Evolutionary conservation across 768 basidiomycete genomes (phyloP).

Genomic region (Hortiboletus campestris): DNA sequence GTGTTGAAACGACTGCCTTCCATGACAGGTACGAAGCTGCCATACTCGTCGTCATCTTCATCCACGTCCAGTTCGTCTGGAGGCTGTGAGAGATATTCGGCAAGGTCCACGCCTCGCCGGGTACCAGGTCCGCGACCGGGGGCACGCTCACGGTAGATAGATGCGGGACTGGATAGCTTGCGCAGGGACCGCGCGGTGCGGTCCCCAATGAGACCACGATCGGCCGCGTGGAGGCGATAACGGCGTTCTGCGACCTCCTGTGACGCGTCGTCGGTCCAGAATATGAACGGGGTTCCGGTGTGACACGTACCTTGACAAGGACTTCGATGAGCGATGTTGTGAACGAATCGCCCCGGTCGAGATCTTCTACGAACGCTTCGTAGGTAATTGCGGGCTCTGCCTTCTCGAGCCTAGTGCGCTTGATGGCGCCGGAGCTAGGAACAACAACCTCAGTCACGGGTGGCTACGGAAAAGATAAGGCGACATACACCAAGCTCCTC

Average conservation of each 20-base stretch:
- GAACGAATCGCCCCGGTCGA: conserved; percentile 79
- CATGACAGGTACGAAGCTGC: conserved; percentile 31
- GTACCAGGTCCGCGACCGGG: conserved; percentile 36
- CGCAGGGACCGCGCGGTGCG: conserved; percentile 64
- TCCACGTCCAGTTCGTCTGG: conserved; percentile 58
- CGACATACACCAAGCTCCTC: conserved; percentile 70
- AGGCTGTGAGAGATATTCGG: conserved; percentile 53
- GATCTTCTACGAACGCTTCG: conserved; percentile 71
- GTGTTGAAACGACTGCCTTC: conserved; percentile 59
- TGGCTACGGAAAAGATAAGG: neutral
- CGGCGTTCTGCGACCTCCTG: conserved; percentile 80
- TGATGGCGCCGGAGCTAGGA: conserved; percentile 69
- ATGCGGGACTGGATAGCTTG: conserved; percentile 50
- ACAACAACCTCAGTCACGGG: neutral
- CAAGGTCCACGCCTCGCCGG: conserved; percentile 37
- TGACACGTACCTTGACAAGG: conserved; percentile 64
- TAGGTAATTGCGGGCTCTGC: conserved; percentile 64
- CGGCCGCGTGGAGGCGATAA: conserved; percentile 47
- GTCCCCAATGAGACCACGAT: conserved; percentile 63
- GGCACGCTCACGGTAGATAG: conserved; percentile 51
- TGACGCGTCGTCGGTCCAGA: neutral
- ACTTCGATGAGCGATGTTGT: conserved; percentile 73
- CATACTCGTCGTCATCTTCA: conserved; percentile 65
- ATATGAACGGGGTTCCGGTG: neutral
- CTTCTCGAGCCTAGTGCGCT: conserved; percentile 64